These are phyloP conservation scores for Aspergillus niger DNA, from an alignment of 2,329 filamentous ascomycete genomes.

Conservation along the genomic window DNA sequence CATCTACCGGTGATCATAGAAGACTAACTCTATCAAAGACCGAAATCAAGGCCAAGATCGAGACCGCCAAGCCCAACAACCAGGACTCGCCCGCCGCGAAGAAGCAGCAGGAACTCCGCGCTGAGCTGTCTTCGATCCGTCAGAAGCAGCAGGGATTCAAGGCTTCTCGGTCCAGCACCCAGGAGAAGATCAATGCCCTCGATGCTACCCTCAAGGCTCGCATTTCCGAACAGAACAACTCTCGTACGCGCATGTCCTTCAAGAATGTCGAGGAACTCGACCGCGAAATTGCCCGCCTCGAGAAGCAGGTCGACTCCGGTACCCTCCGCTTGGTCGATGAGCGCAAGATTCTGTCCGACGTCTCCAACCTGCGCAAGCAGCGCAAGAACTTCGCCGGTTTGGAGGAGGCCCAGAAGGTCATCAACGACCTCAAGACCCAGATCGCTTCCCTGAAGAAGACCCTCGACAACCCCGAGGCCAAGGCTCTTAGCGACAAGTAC, in stretches of 20 bases:
- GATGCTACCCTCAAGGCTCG: slow-evolving; percentile 86
- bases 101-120: slow-evolving; percentile 81
- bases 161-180: slow-evolving; percentile 71
- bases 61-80: slow-evolving; percentile 77
- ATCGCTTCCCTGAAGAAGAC: slow-evolving; percentile 86
- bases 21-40: slow-evolving; percentile 63
- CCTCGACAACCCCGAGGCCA: slow-evolving; percentile 87
- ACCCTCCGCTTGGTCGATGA: slow-evolving; percentile 96
- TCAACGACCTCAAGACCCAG: slow-evolving; percentile 82
- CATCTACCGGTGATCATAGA: slow-evolving; percentile 13
- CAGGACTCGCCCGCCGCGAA: slow-evolving; percentile 78
- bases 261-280: slow-evolving; percentile 89
- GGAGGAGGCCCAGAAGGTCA: slow-evolving; percentile 82
- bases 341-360: slow-evolving; percentile 86
- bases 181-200: slow-evolving; percentile 89
- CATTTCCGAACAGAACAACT: slow-evolving; percentile 82
- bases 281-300: slow-evolving; percentile 74
- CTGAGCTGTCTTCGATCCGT: slow-evolving; percentile 80
- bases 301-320: slow-evolving; percentile 83
- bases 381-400: slow-evolving; percentile 89
- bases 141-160: slow-evolving; percentile 87
- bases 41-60: slow-evolving; percentile 83
- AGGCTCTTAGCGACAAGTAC: slow-evolving; percentile 85
- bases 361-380: slow-evolving; percentile 79
- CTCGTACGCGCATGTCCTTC: slow-evolving; percentile 77